phyloP scores from a whole-genome alignment of 257 asterid species.

The Salvia hispanica region DNA sequence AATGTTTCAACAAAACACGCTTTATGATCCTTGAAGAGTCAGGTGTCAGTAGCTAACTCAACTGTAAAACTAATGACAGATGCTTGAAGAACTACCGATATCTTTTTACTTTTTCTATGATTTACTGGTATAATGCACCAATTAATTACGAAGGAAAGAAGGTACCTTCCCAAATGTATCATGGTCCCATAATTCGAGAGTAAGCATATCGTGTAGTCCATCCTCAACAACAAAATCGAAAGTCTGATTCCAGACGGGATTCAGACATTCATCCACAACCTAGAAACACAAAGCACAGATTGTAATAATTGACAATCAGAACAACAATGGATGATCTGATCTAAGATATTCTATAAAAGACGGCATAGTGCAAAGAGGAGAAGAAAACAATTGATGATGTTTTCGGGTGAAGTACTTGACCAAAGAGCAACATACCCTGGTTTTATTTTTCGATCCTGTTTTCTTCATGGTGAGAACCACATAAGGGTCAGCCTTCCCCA shows the following conservation, averaged over 20 bases:
- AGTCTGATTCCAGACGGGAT: slow-evolving; percentile 98
- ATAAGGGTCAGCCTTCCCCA: slow-evolving; percentile 98
- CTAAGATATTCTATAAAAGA: not conserved
- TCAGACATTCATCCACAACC: slow-evolving; percentile 83
- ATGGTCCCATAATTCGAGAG: slow-evolving; percentile 83
- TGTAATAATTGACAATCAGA: not conserved
- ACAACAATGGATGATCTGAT: not conserved
- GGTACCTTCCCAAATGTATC: slow-evolving; percentile 96
- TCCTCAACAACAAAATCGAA: slow-evolving; percentile 96
- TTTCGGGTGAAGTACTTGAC: not conserved
- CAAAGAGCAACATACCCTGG: slow-evolving; percentile 62
- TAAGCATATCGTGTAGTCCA: slow-evolving; percentile 93
- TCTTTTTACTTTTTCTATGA: not conserved
- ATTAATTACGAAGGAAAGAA: slow-evolving; percentile 9
- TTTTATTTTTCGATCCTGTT: slow-evolving; percentile 71
- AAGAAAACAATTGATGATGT: not conserved
- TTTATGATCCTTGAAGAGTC: too few relatives aligned
- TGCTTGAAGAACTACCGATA: not conserved
- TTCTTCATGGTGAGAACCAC: slow-evolving; percentile 82
- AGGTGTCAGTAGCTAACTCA: too few relatives aligned
- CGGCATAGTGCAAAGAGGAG: not conserved
- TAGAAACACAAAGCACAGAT: slow-evolving; percentile 34
- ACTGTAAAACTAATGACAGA: not conserved
- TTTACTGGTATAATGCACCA: too few relatives aligned
- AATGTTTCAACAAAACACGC: too few relatives aligned